phyloP scores from a whole-genome alignment of 1,139 yeast genomes.

The Schwanniomyces etchellsii region DNA sequence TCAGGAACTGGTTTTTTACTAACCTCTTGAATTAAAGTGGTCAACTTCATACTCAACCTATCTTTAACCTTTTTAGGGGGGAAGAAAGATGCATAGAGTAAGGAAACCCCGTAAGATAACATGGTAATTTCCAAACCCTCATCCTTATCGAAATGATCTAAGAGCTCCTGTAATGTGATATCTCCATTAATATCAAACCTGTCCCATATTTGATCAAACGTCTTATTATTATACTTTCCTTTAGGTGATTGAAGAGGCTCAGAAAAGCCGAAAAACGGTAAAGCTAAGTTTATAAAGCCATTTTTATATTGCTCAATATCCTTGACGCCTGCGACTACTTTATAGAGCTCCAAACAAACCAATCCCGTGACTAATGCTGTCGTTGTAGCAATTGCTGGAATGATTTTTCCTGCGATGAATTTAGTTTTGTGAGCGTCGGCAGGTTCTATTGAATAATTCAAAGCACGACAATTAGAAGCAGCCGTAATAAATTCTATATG shows the following conservation, averaged over 20 bases:
- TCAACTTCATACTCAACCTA: conserved; percentile 60
- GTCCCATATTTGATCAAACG: conserved; percentile 91
- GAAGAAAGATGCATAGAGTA: conserved; percentile 88
- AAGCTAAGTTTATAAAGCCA: conserved; percentile 89
- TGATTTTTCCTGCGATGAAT: conserved; percentile 88
- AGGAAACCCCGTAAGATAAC: conserved; percentile 87
- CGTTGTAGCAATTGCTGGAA: conserved; percentile 98
- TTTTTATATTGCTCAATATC: conserved; percentile 87
- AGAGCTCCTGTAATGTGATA: conserved; percentile 66
- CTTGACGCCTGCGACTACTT: conserved; percentile 69
- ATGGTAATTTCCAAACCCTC: conserved; percentile 86
- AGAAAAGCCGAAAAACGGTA: conserved; percentile 94
- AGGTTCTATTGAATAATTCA: conserved; percentile 78
- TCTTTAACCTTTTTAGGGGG: conserved; percentile 87
- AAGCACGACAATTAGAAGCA: conserved; percentile 93
- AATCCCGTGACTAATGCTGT: conserved; percentile 95
- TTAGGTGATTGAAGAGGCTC: conserved; percentile 89
- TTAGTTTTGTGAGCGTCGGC: conserved; percentile 75
- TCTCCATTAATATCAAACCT: conserved; percentile 80
- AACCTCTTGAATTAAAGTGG: conserved; percentile 72
- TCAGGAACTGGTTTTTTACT: conserved; percentile 79
- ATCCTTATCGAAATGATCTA: conserved; percentile 69
- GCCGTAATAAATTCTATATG: conserved; percentile 97
- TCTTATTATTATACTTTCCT: conserved; percentile 74
- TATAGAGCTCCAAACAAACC: conserved; percentile 86